These are phyloP conservation scores for Alliaria petiolata DNA, from an alignment of 345 rosid species.

Conservation along the genomic window DNA sequence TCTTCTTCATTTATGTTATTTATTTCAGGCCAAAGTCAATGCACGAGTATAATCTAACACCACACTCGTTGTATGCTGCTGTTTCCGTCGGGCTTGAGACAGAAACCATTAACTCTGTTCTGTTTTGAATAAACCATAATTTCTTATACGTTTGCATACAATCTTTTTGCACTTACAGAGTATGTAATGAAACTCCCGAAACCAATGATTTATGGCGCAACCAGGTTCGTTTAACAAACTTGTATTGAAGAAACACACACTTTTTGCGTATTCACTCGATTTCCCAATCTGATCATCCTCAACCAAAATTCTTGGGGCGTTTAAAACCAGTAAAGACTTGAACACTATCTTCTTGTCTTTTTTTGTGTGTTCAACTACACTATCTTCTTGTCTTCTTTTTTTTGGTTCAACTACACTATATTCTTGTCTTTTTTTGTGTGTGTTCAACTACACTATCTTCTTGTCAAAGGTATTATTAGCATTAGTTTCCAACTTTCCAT, in stretches of 20 bases:
- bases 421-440: too few species aligned
- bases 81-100: slow-evolving; percentile 96
- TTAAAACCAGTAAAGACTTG: too few species aligned
- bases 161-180: slow-evolving; percentile 89
- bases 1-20: too few species aligned
- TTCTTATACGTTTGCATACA: slow-evolving; percentile 86
- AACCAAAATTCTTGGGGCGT: too few species aligned
- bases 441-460: slow-evolving; percentile 85
- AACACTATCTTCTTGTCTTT: too few species aligned
- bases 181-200: slow-evolving; percentile 90
- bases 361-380: too few species aligned
- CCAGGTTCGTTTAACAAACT: slow-evolving; percentile 51
- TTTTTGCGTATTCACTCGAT: background rate
- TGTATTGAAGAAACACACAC: background rate
- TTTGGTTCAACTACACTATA: background rate
- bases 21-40: slow-evolving; percentile 82
- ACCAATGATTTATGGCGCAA: slow-evolving; percentile 99
- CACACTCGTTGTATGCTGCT: slow-evolving; percentile 94
- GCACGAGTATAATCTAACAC: slow-evolving; percentile 97
- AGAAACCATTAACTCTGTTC: slow-evolving; percentile 69
- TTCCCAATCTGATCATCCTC: background rate
- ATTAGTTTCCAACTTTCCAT: background rate
- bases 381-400: too few species aligned
- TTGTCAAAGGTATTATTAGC: slow-evolving; percentile 65
- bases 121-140: slow-evolving; percentile 87